These are phyloP conservation scores for Emmonsia crescens DNA, from an alignment of 2,329 filamentous ascomycete genomes.

Conservation along the genomic window DNA sequence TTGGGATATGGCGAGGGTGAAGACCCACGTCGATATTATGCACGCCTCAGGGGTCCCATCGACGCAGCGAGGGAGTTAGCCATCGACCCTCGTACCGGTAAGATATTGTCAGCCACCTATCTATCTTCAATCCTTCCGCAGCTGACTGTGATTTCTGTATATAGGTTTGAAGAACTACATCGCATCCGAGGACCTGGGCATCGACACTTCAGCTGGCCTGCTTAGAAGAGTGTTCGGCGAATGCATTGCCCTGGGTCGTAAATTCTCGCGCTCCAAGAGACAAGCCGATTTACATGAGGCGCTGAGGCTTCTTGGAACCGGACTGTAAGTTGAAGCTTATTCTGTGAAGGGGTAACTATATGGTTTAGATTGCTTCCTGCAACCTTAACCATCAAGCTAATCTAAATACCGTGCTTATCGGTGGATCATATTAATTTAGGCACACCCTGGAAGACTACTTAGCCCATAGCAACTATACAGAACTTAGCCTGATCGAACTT, in stretches of 20 bases:
- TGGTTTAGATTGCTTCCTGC: background rate
- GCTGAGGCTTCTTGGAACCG: constrained; percentile 74
- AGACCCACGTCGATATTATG: constrained; percentile 74
- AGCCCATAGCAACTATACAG: constrained; percentile 87
- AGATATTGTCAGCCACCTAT: constrained; percentile 14
- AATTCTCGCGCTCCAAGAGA: constrained; percentile 54
- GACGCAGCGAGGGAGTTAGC: constrained; percentile 68
- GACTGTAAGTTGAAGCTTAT: constrained; percentile 33
- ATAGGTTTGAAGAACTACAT: constrained; percentile 81
- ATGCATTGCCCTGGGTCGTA: constrained; percentile 69
- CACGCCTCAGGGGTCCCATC: constrained; percentile 67
- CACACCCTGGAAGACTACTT: constrained; percentile 91
- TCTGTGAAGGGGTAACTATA: background rate
- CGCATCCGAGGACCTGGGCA: constrained; percentile 65
- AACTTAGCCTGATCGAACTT: constrained; percentile 77
- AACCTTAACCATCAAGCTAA: background rate
- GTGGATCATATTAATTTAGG: background rate
- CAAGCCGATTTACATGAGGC: constrained; percentile 79
- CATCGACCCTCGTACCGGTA: constrained; percentile 62
- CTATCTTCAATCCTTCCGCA: background rate
- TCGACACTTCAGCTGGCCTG: constrained; percentile 71
- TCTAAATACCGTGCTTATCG: background rate
- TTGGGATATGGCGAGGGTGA: constrained; percentile 82
- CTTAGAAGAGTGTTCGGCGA: constrained; percentile 61
- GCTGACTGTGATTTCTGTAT: background rate